Base-by-base conservation (phyloP, 2,329 filamentous ascomycete species). In the Cercospora sesami region DNA sequence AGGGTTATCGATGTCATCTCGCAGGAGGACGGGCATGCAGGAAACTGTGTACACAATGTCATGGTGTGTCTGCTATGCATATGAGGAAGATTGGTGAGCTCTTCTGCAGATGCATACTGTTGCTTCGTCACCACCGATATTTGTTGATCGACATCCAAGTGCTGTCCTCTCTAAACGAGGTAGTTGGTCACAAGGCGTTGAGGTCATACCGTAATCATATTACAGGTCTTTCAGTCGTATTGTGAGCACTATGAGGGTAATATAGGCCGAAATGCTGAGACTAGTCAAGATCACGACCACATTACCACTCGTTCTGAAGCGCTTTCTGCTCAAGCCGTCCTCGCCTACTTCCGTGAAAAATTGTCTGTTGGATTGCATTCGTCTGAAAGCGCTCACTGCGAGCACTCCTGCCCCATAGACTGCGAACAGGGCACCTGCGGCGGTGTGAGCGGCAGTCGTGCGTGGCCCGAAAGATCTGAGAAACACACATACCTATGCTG, bases 281-380 rank as follows among this genome's bases (percentile, higher is more conserved):
- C 84, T 85, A 14, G 88, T 89, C 77, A 90, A 77, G 30, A 88
- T 83, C 55, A 88, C 81, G 3, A 90, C 88, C 7, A 89, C 87
- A 77, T 90, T 90, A 33, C 88, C 88, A 78, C 86, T 89, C 16
- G 88, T 90, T 66, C 87, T 81, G 75, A 90, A 90, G 72, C 76
- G 74, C 78, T 87, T 87, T 70, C 85, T 83, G 72, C 84, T 84
- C 72, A 89, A 76, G 2, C 87, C 88, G 76, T 89, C 86, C 48
- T 87, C 85, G 48, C 86, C 86, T 18, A 85, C 78, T 66, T 85
- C 84, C 69, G 85, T 87, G 80, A 98, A 98, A 82, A 99, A 98
- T 80, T 98, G 94, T 72, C 89, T 87, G 77, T 98, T 97, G 66
- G 95, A 94, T 80, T 97, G 92, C 77, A 94, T 92, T 64, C 95